A percentile compares a stretch with the other conserved stretches of the same genome.
Evolutionary conservation across 78 protist genomes (phyloP).

Genomic region (Diacronema lutheri): DNA sequence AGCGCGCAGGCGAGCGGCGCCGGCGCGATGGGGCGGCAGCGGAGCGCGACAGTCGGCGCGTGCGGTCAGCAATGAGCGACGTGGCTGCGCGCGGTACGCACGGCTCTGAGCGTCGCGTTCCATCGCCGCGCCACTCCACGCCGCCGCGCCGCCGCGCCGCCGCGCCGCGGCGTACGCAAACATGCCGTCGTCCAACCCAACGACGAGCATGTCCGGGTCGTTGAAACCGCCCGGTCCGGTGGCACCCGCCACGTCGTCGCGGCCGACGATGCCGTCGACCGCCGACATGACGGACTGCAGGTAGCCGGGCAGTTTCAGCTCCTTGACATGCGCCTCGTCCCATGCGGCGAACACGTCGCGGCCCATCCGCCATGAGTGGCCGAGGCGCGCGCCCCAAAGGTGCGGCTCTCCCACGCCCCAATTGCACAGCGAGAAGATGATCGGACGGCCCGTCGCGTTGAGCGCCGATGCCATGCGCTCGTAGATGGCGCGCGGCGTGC

Average conservation of each 20-base stretch:
- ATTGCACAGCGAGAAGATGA: constrained; percentile 24
- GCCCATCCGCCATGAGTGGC: not conserved
- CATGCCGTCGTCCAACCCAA: not conserved
- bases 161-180: no score
- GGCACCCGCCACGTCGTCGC: not conserved
- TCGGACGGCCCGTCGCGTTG: not conserved
- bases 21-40: no score
- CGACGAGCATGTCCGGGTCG: constrained; percentile 17
- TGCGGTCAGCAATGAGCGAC: no score
- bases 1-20: no score
- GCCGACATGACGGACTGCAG: not conserved
- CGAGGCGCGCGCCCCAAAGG: not conserved
- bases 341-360: constrained; percentile 1
- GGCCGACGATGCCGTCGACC: not conserved
- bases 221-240: not conserved
- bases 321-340: not conserved
- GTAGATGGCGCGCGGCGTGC: not conserved
- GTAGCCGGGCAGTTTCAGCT: not conserved
- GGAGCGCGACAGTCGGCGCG: no score
- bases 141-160: no score
- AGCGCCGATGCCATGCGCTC: constrained; percentile 15
- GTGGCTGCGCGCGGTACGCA: no score
- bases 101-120: no score
- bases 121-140: no score
- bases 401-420: not conserved